Evolutionary conservation across 768 basidiomycete species (phyloP).

Genomic region (Cytidiella melzeri): DNA sequence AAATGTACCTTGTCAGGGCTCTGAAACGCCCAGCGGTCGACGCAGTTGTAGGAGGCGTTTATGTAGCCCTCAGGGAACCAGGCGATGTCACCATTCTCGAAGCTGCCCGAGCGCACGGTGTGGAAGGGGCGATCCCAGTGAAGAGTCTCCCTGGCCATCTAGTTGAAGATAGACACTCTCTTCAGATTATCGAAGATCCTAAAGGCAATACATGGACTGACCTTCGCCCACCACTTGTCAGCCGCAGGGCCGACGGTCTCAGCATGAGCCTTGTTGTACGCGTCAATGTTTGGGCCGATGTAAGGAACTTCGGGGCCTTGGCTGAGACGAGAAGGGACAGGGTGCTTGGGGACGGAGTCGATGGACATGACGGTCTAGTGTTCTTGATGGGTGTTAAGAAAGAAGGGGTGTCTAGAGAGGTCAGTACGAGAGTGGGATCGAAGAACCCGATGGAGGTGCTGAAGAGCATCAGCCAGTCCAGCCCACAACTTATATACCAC

Average conservation of each 20-base stretch:
- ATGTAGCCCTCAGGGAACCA: constrained; percentile 97
- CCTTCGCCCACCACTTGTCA: constrained; percentile 88
- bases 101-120: constrained; percentile 78
- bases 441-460: not conserved
- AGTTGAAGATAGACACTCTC: constrained; percentile 2
- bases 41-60: constrained; percentile 95
- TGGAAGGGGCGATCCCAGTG: constrained; percentile 89
- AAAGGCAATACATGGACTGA: constrained; percentile 20
- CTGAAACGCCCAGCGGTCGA: constrained; percentile 92
- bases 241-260: constrained; percentile 69
- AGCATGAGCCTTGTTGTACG: constrained; percentile 58
- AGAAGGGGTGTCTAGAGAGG: not conserved
- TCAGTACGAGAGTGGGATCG: too few species aligned
- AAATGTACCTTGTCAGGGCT: constrained; percentile 69
- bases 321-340: constrained; percentile 9
- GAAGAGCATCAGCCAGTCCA: not conserved
- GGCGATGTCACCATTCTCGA: constrained; percentile 78
- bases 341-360: constrained; percentile 8
- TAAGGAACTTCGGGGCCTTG: constrained; percentile 52
- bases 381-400: not conserved
- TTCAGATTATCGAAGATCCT: not conserved
- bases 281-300: constrained; percentile 68
- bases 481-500: not conserved
- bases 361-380: constrained; percentile 1
- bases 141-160: constrained; percentile 71